These are phyloP conservation scores for Byssothecium circinans DNA, from an alignment of 2,329 filamentous ascomycete genomes.

Conservation along the genomic window DNA sequence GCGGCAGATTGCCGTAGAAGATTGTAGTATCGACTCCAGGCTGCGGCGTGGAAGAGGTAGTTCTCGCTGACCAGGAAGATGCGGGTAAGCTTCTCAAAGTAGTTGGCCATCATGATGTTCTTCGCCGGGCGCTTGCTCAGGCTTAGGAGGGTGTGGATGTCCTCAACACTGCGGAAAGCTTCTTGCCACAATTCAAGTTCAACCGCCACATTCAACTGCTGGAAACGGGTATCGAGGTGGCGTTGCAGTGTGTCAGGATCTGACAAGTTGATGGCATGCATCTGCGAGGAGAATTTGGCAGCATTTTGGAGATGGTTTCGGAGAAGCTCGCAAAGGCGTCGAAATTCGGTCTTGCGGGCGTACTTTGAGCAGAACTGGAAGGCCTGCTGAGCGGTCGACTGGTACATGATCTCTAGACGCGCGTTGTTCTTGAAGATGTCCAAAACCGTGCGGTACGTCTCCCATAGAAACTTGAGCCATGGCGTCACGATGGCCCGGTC, in stretches of 20 bases:
- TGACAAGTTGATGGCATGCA: constrained; percentile 98
- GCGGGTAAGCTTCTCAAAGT: constrained; percentile 98
- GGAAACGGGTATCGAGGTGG: constrained; percentile 95
- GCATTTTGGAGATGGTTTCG: constrained; percentile 99
- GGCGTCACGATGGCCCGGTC: constrained; percentile 97
- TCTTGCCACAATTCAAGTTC: constrained; percentile 99
- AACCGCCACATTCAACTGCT: constrained; percentile 96
- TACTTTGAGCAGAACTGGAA: constrained; percentile 99
- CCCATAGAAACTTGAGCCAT: constrained; percentile 99
- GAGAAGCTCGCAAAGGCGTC: constrained; percentile 94
- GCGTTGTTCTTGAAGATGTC: constrained; percentile 99
- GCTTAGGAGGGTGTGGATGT: constrained; percentile 96
- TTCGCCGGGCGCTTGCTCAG: constrained; percentile 97
- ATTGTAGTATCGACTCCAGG: constrained; percentile 97
- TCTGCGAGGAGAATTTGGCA: constrained; percentile 97
- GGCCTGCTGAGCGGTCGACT: constrained; percentile 95
- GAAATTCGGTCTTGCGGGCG: constrained; percentile 98
- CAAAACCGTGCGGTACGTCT: constrained; percentile 96
- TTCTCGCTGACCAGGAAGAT: constrained; percentile 99
- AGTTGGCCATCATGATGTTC: constrained; percentile 99
- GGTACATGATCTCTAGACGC: constrained; percentile 94
- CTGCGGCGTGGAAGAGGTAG: constrained; percentile 97
- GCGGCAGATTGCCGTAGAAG: constrained; percentile 88
- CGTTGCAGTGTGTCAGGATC: constrained; percentile 96
- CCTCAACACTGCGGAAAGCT: constrained; percentile 98